Conservation (phyloP, 306 rosid species). For the Cicer bijugum region DNA sequence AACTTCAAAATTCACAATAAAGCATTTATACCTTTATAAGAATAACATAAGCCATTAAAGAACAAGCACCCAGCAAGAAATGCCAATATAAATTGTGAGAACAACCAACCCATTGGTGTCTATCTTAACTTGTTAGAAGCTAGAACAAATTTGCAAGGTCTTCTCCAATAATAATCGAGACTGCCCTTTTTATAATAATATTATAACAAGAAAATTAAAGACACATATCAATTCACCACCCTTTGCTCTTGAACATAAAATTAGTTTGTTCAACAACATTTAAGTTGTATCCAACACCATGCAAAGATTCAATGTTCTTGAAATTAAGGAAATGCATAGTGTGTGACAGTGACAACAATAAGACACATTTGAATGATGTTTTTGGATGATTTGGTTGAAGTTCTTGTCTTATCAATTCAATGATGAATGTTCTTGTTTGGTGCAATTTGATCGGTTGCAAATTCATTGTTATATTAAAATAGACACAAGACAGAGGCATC, state of each 20-base stretch:
- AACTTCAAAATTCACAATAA: not conserved
- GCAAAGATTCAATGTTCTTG: slow-evolving; percentile 52
- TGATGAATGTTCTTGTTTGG: too few relatives aligned
- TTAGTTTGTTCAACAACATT: slow-evolving; percentile 56
- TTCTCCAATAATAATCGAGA: slow-evolving; percentile 24
- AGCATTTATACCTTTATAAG: slow-evolving; percentile 44
- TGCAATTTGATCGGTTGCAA: too few relatives aligned
- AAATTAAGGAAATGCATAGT: slow-evolving; percentile 41
- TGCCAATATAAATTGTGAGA: slow-evolving; percentile 28
- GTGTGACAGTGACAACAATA: slow-evolving; percentile 31
- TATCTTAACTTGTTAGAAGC: slow-evolving; percentile 27
- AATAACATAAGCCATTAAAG: slow-evolving; percentile 47
- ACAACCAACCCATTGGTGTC: slow-evolving; percentile 43
- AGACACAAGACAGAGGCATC: too few relatives aligned
- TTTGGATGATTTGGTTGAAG: too few relatives aligned
- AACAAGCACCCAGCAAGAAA: slow-evolving; percentile 50
- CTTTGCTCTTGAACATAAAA: slow-evolving; percentile 34
- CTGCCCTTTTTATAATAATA: slow-evolving; percentile 33
- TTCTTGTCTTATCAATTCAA: too few relatives aligned
- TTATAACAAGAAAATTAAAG: slow-evolving; percentile 29
- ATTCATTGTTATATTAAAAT: too few relatives aligned
- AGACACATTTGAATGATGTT: too few relatives aligned
- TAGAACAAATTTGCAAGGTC: slow-evolving; percentile 30
- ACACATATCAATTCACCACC: slow-evolving; percentile 21
- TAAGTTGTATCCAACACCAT: slow-evolving; percentile 40